Conservation (phyloP, 495 filamentous ascomycete species). For the Parathielavia appendiculata region DNA sequence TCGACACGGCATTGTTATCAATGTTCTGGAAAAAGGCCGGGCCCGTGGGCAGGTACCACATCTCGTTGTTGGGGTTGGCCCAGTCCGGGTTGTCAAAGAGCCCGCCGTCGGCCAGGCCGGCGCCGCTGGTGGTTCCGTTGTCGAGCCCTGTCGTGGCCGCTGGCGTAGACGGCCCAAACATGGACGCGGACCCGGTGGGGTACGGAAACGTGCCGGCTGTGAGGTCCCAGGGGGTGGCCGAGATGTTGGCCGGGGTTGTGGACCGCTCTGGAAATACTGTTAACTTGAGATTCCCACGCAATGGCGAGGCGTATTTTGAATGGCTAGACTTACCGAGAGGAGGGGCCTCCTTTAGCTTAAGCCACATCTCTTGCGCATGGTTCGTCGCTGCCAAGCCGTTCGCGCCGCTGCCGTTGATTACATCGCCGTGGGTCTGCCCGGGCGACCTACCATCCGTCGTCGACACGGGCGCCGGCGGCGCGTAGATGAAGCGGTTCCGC, state of each 20-base stretch:
- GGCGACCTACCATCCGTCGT: constrained; percentile 39
- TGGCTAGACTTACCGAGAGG: constrained; percentile 23
- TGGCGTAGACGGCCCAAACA: constrained; percentile 43
- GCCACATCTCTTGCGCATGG: constrained; percentile 30
- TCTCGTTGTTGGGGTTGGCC: constrained; percentile 44
- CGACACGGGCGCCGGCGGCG: constrained; percentile 34
- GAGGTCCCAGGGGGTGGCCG: constrained; percentile 52
- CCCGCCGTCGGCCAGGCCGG: constrained; percentile 18
- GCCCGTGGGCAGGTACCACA: constrained; percentile 55
- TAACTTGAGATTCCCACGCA: not conserved
- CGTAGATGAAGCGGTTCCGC: constrained; percentile 66
- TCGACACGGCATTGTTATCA: constrained; percentile 47
- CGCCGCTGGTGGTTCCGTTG: constrained; percentile 9
- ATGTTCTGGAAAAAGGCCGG: constrained; percentile 52
- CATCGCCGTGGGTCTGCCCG: constrained; percentile 27
- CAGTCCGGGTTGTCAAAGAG: constrained; percentile 42
- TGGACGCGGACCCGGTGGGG: constrained; percentile 41
- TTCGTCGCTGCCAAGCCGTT: constrained; percentile 23
- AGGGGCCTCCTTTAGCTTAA: constrained; percentile 24
- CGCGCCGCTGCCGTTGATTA: constrained; percentile 18
- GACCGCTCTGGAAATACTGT: constrained; percentile 35
- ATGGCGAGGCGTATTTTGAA: not conserved
- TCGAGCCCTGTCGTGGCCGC: constrained; percentile 35
- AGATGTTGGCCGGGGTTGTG: constrained; percentile 46
- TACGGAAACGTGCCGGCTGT: constrained; percentile 45